Conservation (phyloP, 495 filamentous ascomycete genomes). For the Rhizodiscina lignyota region DNA sequence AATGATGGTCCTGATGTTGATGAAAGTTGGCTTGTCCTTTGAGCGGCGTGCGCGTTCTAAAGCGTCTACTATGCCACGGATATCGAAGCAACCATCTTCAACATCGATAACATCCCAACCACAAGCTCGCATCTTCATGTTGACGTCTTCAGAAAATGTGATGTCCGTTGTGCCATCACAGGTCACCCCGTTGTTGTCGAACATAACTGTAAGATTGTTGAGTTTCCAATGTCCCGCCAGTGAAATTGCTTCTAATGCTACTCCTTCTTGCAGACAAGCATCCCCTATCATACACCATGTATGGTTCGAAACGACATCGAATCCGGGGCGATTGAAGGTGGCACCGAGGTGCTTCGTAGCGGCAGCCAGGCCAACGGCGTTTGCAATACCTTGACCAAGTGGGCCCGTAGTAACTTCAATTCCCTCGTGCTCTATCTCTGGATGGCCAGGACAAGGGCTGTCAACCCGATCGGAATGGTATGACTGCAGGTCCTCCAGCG, state of each 20-base stretch:
- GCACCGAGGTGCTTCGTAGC: constrained; percentile 38
- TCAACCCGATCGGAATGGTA: constrained; percentile 37
- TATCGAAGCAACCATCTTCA: constrained; percentile 34
- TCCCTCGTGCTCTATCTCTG: constrained; percentile 42
- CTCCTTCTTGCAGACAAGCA: constrained; percentile 42
- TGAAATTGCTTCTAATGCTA: constrained; percentile 39
- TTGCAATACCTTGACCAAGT: constrained; percentile 41
- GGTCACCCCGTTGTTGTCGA: constrained; percentile 44
- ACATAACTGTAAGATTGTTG: constrained; percentile 38
- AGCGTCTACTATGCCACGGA: constrained; percentile 32
- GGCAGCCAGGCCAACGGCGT: constrained; percentile 43
- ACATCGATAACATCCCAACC: constrained; percentile 43
- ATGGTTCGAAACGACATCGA: constrained; percentile 29
- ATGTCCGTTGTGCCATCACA: constrained; percentile 41
- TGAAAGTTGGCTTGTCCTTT: constrained; percentile 36
- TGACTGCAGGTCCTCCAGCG: constrained; percentile 40
- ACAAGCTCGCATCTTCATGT: constrained; percentile 38
- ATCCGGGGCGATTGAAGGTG: constrained; percentile 33
- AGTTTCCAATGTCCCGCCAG: constrained; percentile 38
- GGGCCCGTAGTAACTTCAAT: constrained; percentile 49
- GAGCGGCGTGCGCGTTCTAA: constrained; percentile 26
- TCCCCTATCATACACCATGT: constrained; percentile 43
- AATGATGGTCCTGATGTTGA: constrained; percentile 28
- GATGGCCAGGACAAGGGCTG: constrained; percentile 37
- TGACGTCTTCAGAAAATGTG: constrained; percentile 40